These are phyloP conservation scores for Magnolia kwangsiensis DNA, from an alignment of 164 flowering plant genomes.

Conservation along the genomic window DNA sequence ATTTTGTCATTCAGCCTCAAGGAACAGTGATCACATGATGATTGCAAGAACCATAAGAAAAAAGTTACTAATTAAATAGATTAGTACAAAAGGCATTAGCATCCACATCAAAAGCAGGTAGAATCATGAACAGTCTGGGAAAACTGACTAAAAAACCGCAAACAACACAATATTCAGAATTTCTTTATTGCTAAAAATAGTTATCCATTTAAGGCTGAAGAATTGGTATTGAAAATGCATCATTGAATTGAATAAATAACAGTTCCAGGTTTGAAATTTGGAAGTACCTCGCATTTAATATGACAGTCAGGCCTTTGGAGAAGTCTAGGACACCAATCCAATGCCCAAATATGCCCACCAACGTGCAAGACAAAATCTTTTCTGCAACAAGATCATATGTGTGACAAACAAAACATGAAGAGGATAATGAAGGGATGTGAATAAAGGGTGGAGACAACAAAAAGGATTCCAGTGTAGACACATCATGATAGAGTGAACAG, in stretches of 20 bases:
- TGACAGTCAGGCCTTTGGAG: slow-evolving; percentile 29
- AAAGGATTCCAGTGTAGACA: neutral
- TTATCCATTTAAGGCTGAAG: neutral
- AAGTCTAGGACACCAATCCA: slow-evolving; percentile 92
- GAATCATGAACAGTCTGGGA: neutral
- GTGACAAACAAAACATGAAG: neutral
- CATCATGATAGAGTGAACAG: no score
- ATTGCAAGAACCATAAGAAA: neutral
- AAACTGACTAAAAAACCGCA: neutral
- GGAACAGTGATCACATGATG: neutral
- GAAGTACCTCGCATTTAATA: slow-evolving; percentile 61
- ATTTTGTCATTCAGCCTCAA: no score
- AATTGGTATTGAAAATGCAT: neutral
- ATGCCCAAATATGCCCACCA: slow-evolving; percentile 90
- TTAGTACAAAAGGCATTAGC: neutral
- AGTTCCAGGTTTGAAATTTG: neutral
- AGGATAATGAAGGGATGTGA: neutral
- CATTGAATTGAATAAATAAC: neutral
- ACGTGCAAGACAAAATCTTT: slow-evolving; percentile 75
- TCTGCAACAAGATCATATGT: slow-evolving; percentile 38
- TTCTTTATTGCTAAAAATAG: neutral
- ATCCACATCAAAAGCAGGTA: neutral
- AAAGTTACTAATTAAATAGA: neutral
- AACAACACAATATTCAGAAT: neutral
- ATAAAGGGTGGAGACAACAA: neutral